Evolutionary conservation across 306 rosid genomes (phyloP), one percentile per base, ranked within the genome.

Genomic region (Prinsepia uniflora): DNA sequence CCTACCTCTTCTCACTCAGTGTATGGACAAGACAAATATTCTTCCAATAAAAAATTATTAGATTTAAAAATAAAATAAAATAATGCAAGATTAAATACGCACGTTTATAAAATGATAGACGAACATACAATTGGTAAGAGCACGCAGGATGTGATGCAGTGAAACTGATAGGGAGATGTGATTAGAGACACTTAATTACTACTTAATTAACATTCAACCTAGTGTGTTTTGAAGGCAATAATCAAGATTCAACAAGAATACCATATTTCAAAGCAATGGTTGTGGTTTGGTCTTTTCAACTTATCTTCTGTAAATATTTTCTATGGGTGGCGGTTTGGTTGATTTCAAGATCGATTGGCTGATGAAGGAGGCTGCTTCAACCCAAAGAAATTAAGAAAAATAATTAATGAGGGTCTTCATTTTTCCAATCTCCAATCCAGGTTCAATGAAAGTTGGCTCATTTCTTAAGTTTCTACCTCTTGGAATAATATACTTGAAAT

Each of bases 201-300:
- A 13, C 53, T 41, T 53, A 55, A 70, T 41, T 53, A 55, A 70
- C 74, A 71, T 71, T 71, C 56, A 40, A 17, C 11, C 4, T 17
- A 10, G 45, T 57, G 74, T 44, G 56, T 15, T 15, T 71, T 43
- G 64, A 22, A 70, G 62, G 65, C 56, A 71, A 55, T 43, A 17
- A 11, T 30, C 36, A 42, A 57, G 74, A 70, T 70, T 43, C 12
- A 5, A 70, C 44, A 2, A 30, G 36, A 30, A 30, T 49, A 44
- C 66, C 74, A 44, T 9, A 39, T 57, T 24, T 13, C 13, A 44
- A 57, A 56, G 66, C n/a, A 57, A 57, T 71, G 19, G 74, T 44
- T 44, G 55, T 39, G 64, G 19, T 67, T 43, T 77, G 64, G 71
- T 68, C 56, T 7, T 40, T 61, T 62, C 5, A 30, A 36, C 30